These are phyloP conservation scores for Fraxinus dipetala DNA, from an alignment of 305 asterid species.

Conservation along the genomic window DNA sequence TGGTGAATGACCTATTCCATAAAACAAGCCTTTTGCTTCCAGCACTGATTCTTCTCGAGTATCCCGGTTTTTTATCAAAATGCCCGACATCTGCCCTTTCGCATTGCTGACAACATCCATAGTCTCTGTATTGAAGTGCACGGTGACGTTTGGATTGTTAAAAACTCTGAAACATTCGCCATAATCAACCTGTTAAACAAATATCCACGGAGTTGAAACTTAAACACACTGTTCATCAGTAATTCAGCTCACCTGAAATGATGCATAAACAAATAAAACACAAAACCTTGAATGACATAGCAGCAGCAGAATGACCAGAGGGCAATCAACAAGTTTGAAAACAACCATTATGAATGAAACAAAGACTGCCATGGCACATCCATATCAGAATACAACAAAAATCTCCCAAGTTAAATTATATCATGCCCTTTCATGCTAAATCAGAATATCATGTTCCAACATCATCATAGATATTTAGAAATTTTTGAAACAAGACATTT, in stretches of 20 bases:
- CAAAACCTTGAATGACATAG: neutral
- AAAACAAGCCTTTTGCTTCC: constrained; percentile 93
- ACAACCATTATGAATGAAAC: neutral
- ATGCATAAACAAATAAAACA: constrained; percentile 13
- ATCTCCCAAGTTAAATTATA: neutral
- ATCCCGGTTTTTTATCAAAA: constrained; percentile 55
- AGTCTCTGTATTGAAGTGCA: constrained; percentile 93
- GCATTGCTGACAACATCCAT: constrained; percentile 89
- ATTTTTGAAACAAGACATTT: neutral
- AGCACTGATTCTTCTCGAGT: constrained; percentile 50
- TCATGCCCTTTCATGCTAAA: neutral
- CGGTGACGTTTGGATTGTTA: constrained; percentile 93
- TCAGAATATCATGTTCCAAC: neutral
- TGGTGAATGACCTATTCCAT: constrained; percentile 97
- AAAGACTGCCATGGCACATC: neutral
- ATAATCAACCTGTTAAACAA: constrained; percentile 99
- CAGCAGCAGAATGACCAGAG: neutral
- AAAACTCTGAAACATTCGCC: constrained; percentile 99
- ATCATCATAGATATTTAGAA: neutral
- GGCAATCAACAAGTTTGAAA: neutral
- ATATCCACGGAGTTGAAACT: constrained; percentile 93
- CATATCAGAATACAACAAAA: neutral
- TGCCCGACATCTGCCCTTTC: constrained; percentile 94
- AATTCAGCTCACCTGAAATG: constrained; percentile 39
- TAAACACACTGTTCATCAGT: constrained; percentile 59